Evolutionary conservation across 805 yeast species (phyloP).

Genomic region (Candida palmyrensis): DNA sequence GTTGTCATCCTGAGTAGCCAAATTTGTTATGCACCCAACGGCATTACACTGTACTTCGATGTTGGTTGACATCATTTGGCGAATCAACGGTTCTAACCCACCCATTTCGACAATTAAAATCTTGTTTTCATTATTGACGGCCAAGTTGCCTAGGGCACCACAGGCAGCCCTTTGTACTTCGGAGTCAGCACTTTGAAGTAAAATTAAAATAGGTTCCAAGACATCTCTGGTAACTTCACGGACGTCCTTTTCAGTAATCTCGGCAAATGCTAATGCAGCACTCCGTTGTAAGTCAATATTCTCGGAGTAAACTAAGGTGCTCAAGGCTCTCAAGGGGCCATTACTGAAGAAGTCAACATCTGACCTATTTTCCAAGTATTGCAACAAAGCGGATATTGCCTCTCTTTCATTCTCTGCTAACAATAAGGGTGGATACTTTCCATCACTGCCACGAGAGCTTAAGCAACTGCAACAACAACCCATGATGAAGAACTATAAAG

Average conservation of each 20-base stretch:
- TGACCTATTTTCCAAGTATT: conserved; percentile 79
- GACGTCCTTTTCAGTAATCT: conserved; percentile 94
- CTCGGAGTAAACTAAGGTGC: conserved; percentile 91
- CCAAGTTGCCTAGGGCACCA: conserved; percentile 97
- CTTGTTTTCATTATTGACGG: conserved; percentile 94
- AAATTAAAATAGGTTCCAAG: conserved; percentile 84
- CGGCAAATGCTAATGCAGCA: conserved; percentile 98
- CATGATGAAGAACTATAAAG: conserved; percentile 17
- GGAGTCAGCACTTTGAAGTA: conserved; percentile 80
- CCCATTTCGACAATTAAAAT: conserved; percentile 95
- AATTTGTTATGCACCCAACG: conserved; percentile 96
- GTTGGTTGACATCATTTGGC: conserved; percentile 96
- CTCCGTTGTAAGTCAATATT: conserved; percentile 92
- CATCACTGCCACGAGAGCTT: conserved; percentile 43
- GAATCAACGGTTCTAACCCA: conserved; percentile 90
- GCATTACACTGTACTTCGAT: conserved; percentile 99
- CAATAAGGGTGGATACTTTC: conserved; percentile 69
- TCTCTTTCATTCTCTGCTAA: conserved; percentile 92
- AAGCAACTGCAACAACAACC: conserved; percentile 42
- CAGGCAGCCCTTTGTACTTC: conserved; percentile 99
- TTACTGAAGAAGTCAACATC: conserved; percentile 87
- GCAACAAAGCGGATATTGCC: conserved; percentile 86
- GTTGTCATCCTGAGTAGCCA: conserved; percentile 97
- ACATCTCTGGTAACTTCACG: conserved; percentile 88
- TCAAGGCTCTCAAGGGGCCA: conserved; percentile 83